Percentiles rank a stretch among this genome's conserved stretches.
Conservation (phyloP, 129 eudicot genomes). For the Chrysanthemum seticuspe region DNA sequence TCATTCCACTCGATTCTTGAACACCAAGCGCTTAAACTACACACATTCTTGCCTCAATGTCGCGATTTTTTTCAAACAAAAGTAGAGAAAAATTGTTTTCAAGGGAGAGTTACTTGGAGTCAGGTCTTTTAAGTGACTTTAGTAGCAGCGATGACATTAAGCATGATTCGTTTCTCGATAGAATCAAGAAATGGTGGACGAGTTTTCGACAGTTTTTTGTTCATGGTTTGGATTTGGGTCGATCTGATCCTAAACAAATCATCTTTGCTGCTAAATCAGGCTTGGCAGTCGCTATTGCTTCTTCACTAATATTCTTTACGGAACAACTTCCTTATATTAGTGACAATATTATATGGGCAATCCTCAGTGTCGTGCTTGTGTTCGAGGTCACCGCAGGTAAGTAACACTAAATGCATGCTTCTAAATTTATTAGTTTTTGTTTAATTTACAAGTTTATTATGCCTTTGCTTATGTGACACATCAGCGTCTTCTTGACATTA, state of each 20-base stretch:
- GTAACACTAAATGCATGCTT: not conserved
- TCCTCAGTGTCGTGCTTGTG: conserved; percentile 79
- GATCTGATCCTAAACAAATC: conserved; percentile 61
- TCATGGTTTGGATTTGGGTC: conserved; percentile 56
- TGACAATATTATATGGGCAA: conserved; percentile 72
- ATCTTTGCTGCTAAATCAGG: conserved; percentile 79
- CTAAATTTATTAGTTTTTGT: not conserved
- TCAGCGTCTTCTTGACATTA: too few species aligned
- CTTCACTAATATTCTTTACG: conserved; percentile 58
- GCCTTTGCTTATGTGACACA: too few species aligned
- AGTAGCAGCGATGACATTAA: not conserved
- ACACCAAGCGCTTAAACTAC: not conserved
- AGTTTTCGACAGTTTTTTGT: conserved; percentile 22
- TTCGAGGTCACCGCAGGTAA: conserved; percentile 85
- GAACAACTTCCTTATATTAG: conserved; percentile 56
- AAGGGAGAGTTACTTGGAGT: conserved; percentile 34
- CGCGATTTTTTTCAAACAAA: conserved; percentile 15
- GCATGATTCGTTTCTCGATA: not conserved
- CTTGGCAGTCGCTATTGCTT: conserved; percentile 59
- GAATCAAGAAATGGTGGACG: conserved; percentile 30
- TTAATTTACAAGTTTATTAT: too few species aligned
- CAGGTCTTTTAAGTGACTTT: conserved; percentile 36
- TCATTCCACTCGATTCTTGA: too few species aligned
- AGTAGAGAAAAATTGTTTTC: conserved; percentile 55
- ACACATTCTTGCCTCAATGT: not conserved